Base-by-base conservation (phyloP, 164 flowering plant species). In the Hamamelis virginiana region DNA sequence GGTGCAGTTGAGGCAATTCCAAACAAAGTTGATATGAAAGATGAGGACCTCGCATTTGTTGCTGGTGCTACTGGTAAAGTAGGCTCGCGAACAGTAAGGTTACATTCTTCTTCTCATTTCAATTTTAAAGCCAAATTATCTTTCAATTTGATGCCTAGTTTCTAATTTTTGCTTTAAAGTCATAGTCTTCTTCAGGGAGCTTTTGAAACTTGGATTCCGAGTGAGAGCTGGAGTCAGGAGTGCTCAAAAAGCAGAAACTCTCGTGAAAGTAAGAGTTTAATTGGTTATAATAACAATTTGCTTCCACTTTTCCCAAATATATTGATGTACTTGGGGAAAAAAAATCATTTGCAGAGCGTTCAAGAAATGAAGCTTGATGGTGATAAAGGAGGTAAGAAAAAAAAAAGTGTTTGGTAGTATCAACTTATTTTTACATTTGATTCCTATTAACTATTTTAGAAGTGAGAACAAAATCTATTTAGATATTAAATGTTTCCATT, bases 1-100 rank as follows among this genome's bases (percentile, higher is more conserved):
- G 73, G 43, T 62, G 68, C 78, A 48, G 71, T 55, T 45, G 75
- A 72, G 61, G 77, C 80, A 58, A 65, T 53, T 53, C 63, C 81
- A 46, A 73, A 74, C 55, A 79, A 75, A 68, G 70, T n/a, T 28
- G 74, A 76, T 55, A 51, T 69, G 12, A 86, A 87, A 66, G 96
- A 90, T 65, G 73, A 80, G n/a, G 69, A 86, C 77, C 79, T 91
- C 65, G 96, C 78, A 59, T 95, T 91, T 84, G 97, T 95, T 74
- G 99, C 99, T 10, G 97, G 99, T 66, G 93, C 99, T 50, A 91
- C 97, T 43, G 99, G 97, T 52, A 86, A 59, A 87, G 99, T 95
- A 71, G 99, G 97, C 59, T 95, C 97, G 59, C 85, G 99, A 59
- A 84, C 97, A 48, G 93, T 92, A 72, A 95, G 99, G 99, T 95